Percentiles rank a stretch among this genome's conserved stretches.
Evolutionary conservation across 2,329 filamentous ascomycete genomes (phyloP).

Genomic region (Westerdykella sp.): DNA sequence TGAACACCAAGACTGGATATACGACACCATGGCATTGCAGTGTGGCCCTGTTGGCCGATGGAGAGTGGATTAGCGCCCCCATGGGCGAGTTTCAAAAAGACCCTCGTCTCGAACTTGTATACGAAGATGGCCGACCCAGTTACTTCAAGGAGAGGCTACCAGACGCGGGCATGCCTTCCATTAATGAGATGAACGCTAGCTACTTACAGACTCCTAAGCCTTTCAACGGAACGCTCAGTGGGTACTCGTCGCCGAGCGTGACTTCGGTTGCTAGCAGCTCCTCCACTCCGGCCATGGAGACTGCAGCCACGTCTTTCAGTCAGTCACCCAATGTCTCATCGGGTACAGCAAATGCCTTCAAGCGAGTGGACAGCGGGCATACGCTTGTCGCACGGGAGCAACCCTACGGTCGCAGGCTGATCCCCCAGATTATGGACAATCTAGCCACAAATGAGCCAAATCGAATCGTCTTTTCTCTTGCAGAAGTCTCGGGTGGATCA

Average conservation of each 20-base stretch:
- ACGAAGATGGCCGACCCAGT: conserved; percentile 8
- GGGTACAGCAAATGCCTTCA: background rate
- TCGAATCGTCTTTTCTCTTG: no score
- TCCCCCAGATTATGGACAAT: no score
- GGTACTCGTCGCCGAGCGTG: conserved; percentile 6
- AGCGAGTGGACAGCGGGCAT: background rate
- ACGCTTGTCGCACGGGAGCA: background rate
- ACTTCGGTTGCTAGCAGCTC: conserved; percentile 1
- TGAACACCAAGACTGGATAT: conserved; percentile 8
- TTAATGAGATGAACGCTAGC: conserved; percentile 1
- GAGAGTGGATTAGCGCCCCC: conserved; percentile 8
- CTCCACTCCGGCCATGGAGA: conserved; percentile 2
- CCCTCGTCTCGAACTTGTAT: conserved; percentile 7
- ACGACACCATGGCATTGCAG: conserved; percentile 15
- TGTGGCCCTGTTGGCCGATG: conserved; percentile 11
- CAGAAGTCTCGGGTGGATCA: no score
- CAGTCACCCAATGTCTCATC: background rate
- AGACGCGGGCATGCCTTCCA: background rate
- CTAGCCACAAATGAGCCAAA: no score
- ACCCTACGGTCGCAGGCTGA: background rate
- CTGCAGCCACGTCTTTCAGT: background rate
- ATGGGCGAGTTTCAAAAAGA: conserved; percentile 9
- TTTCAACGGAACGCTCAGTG: conserved; percentile 2
- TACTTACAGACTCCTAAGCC: conserved; percentile 4
- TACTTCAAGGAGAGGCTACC: conserved; percentile 33